Evolutionary conservation across 2,329 filamentous ascomycete genomes (phyloP).

Genomic region (Fusarium humuli): DNA sequence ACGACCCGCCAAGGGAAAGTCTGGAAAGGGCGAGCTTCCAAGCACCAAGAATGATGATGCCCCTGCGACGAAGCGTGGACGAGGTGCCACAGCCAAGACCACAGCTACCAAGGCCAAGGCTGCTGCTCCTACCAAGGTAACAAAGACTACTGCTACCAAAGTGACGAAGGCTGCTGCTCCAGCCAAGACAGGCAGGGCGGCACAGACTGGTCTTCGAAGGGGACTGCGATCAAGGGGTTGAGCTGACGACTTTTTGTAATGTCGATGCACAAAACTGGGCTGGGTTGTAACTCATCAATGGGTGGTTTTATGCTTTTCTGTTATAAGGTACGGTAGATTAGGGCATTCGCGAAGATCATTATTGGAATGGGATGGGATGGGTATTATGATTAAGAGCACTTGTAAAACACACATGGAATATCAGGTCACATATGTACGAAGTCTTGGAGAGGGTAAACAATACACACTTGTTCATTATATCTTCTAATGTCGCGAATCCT

Average conservation of each 20-base stretch:
- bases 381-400: background rate
- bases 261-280: background rate
- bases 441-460: background rate
- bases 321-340: background rate
- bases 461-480: background rate
- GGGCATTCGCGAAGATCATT: conserved; percentile 1
- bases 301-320: background rate
- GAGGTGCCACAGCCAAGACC: conserved; percentile 4
- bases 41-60: conserved; percentile 23
- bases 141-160: conserved; percentile 33
- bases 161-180: conserved; percentile 29
- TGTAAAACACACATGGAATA: conserved; percentile 1
- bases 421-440: background rate
- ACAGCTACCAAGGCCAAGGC: conserved; percentile 12
- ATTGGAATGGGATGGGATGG: background rate
- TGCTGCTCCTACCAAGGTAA: conserved; percentile 32
- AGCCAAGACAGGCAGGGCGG: conserved; percentile 32
- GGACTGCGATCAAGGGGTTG: conserved; percentile 37
- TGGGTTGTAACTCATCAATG: background rate
- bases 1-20: conserved; percentile 35
- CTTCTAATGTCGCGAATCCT: background rate
- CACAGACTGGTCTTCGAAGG: conserved; percentile 34
- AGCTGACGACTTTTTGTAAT: background rate
- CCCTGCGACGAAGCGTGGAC: conserved; percentile 26
- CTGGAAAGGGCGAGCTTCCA: conserved; percentile 43